Evolutionary conservation across 768 basidiomycete species (phyloP).

Genomic region (Boletus rubropictus): DNA sequence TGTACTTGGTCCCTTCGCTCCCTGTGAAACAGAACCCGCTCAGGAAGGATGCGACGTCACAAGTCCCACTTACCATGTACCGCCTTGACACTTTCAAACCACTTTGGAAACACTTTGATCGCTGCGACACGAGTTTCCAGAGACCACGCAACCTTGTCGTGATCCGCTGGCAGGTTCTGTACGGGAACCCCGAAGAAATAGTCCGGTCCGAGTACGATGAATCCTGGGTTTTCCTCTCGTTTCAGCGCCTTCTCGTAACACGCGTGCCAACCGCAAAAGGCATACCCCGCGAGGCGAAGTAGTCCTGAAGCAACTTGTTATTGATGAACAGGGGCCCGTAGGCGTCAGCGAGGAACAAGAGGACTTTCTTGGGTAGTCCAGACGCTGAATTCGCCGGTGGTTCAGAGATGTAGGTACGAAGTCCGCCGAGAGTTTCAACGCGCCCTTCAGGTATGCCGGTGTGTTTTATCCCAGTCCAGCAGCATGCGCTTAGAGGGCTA

Average conservation of each 20-base stretch:
- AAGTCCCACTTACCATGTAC: constrained; percentile 36
- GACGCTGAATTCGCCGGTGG: constrained; percentile 29
- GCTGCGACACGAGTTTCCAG: constrained; percentile 33
- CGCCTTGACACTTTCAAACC: constrained; percentile 44
- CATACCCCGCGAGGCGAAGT: constrained; percentile 51
- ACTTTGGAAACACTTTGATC: constrained; percentile 38
- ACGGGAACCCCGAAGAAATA: constrained; percentile 56
- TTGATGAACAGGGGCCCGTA: constrained; percentile 53
- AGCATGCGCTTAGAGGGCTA: constrained; percentile 43
- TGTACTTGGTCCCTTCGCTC: constrained; percentile 32
- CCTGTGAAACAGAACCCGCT: constrained; percentile 8
- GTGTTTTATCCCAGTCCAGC: constrained; percentile 46
- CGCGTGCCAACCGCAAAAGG: neutral
- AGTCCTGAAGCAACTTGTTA: constrained; percentile 54
- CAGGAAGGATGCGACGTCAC: neutral
- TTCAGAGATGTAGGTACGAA: constrained; percentile 51
- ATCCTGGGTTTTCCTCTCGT: constrained; percentile 35
- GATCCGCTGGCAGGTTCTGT: constrained; percentile 30
- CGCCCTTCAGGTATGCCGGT: constrained; percentile 42
- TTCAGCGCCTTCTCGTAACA: neutral
- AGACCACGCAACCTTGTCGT: constrained; percentile 41
- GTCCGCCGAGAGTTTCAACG: constrained; percentile 39
- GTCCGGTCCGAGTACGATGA: constrained; percentile 52
- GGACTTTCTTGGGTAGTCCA: constrained; percentile 35
- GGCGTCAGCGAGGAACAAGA: constrained; percentile 53